phyloP scores from a whole-genome alignment of 768 basidiomycete genomes.

The Rossbeevera mucosa region DNA sequence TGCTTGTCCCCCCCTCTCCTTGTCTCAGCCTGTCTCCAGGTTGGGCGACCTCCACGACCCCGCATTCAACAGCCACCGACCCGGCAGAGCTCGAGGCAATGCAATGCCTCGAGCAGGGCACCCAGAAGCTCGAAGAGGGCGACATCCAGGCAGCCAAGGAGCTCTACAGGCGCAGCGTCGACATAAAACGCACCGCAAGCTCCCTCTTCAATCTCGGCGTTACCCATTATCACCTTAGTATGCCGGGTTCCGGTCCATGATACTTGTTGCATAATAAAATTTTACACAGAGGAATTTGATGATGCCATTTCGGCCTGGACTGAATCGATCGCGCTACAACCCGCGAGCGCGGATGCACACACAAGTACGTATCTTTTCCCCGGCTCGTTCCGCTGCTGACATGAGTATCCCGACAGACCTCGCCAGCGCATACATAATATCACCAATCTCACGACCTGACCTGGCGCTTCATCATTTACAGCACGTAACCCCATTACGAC shows the following conservation, averaged over 20 bases:
- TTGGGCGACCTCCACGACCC: conserved; percentile 76
- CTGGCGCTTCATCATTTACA: conserved; percentile 81
- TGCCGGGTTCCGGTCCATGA: conserved; percentile 28
- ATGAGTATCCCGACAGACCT: conserved; percentile 51
- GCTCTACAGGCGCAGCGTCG: conserved; percentile 72
- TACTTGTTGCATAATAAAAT: conserved; percentile 12
- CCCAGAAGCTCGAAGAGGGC: conserved; percentile 79
- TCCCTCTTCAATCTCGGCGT: conserved; percentile 87
- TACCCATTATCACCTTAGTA: conserved; percentile 86
- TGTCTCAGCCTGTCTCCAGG: conserved; percentile 32
- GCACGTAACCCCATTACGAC: conserved; percentile 40
- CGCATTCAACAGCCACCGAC: conserved; percentile 77
- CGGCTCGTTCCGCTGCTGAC: conserved; percentile 16
- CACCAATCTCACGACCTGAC: conserved; percentile 74
- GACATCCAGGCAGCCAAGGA: conserved; percentile 75
- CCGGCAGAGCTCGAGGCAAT: conserved; percentile 79
- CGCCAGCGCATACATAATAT: conserved; percentile 86
- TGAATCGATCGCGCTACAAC: conserved; percentile 75
- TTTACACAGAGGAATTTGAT: conserved; percentile 72
- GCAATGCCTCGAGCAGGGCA: conserved; percentile 77
- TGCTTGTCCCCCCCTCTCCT: conserved; percentile 9
- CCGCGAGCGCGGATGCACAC: conserved; percentile 81
- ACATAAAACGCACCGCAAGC: conserved; percentile 76
- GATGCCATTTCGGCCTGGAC: conserved; percentile 85
- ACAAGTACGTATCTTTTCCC: conserved; percentile 56